Conservation (phyloP, 2,329 filamentous ascomycete genomes). For the Zasmidium citrigriseum region DNA sequence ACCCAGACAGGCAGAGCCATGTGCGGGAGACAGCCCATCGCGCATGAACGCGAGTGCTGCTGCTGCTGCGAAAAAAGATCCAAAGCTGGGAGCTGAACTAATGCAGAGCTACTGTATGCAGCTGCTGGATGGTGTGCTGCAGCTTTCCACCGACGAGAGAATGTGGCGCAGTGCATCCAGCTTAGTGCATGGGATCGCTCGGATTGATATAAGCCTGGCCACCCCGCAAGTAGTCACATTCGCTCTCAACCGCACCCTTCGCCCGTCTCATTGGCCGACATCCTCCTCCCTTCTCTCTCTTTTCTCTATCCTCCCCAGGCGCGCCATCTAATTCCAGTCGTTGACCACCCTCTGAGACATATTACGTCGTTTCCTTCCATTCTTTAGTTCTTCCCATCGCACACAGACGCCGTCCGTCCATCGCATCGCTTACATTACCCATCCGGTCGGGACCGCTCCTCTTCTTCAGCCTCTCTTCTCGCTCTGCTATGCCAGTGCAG, state of each 20-base stretch:
- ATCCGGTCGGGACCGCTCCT: constrained; percentile 21
- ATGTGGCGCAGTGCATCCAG: constrained; percentile 21
- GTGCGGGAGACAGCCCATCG: constrained; percentile 13
- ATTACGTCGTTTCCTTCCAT: constrained; percentile 30
- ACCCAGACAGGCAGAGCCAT: neutral
- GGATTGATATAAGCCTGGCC: constrained; percentile 10
- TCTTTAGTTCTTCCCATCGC: constrained; percentile 20
- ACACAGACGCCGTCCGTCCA: constrained; percentile 28
- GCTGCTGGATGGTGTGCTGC: constrained; percentile 24
- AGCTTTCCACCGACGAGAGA: constrained; percentile 21
- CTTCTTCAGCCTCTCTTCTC: constrained; percentile 14
- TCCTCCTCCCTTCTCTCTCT: constrained; percentile 23
- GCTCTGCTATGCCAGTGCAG: constrained; percentile 77
- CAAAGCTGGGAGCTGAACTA: constrained; percentile 20
- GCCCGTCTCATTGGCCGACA: constrained; percentile 28
- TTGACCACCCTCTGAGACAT: constrained; percentile 28
- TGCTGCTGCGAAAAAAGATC: constrained; percentile 17
- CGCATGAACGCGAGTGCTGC: constrained; percentile 21
- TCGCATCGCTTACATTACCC: constrained; percentile 31
- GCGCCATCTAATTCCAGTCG: constrained; percentile 31
- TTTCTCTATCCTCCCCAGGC: constrained; percentile 25
- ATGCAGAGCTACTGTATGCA: constrained; percentile 29
- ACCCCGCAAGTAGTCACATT: constrained; percentile 9
- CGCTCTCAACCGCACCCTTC: constrained; percentile 19
- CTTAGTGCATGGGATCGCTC: constrained; percentile 16